Conservation (phyloP, 495 filamentous ascomycete species). For the Daldinia caldariorum region DNA sequence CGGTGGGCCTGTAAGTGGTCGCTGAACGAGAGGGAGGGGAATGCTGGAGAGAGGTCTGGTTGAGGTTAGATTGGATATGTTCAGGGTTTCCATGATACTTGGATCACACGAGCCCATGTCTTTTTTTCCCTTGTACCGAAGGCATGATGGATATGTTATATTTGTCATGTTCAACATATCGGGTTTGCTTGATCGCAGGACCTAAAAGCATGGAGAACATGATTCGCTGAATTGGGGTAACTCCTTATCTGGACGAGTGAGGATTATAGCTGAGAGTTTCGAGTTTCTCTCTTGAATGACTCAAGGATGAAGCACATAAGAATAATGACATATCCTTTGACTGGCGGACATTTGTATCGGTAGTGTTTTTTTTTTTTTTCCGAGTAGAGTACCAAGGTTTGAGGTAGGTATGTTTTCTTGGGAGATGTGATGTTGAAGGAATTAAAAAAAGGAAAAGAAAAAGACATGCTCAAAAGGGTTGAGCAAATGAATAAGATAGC, state of each 20-base stretch:
- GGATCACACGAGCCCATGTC: constrained; percentile 27
- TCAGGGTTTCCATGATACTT: constrained; percentile 10
- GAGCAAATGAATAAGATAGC: background rate
- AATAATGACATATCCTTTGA: constrained; percentile 8
- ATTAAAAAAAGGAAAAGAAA: background rate
- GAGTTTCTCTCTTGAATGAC: constrained; percentile 3
- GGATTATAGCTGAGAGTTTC: constrained; percentile 19
- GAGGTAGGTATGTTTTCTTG: background rate
- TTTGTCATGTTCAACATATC: constrained; percentile 24
- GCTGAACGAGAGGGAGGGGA: constrained; percentile 5
- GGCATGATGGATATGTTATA: constrained; percentile 2
- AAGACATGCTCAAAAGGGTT: background rate
- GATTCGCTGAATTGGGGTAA: constrained; percentile 5
- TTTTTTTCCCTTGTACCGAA: constrained; percentile 27
- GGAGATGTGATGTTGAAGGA: background rate
- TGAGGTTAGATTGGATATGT: constrained; percentile 27
- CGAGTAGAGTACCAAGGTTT: background rate
- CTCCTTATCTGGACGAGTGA: constrained; percentile 11
- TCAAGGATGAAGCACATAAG: background rate
- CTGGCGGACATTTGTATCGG: background rate
- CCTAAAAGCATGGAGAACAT: constrained; percentile 19
- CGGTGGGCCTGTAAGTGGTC: constrained; percentile 4
- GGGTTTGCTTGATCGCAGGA: constrained; percentile 9
- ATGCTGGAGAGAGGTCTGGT: constrained; percentile 5
- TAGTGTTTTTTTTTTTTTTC: background rate